Percentiles rank a stretch among this genome's conserved stretches.
Conservation (phyloP, 148 eudicot genomes). For the Rhododendron simsii region DNA sequence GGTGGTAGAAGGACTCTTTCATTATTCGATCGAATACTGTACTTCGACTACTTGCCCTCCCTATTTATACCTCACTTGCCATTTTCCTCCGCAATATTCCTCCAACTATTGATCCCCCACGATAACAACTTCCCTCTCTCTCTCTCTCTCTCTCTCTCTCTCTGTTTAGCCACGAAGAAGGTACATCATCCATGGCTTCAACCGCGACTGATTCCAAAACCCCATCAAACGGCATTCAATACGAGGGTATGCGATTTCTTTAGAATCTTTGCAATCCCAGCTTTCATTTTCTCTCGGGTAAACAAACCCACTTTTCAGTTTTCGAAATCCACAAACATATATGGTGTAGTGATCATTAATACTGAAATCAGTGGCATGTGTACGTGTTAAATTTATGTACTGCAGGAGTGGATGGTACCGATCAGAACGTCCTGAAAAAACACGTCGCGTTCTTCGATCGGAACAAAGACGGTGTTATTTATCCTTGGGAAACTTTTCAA, state of each 20-base stretch:
- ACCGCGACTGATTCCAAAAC: constrained; percentile 2
- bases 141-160: constrained; percentile 4
- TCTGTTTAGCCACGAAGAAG: not conserved
- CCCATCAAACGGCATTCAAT: not conserved
- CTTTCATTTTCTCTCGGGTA: not conserved
- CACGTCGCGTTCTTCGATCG: constrained; percentile 70
- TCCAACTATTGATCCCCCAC: not conserved
- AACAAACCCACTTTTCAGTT: not conserved
- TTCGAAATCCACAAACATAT: not conserved
- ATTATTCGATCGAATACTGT: no score
- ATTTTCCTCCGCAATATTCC: not conserved
- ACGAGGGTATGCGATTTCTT: not conserved
- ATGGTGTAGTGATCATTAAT: not conserved
- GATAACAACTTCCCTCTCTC: not conserved
- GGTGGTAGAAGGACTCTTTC: no score
- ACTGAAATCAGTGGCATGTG: not conserved
- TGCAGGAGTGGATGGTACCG: constrained; percentile 13
- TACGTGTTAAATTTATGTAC: not conserved
- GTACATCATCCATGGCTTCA: constrained; percentile 3
- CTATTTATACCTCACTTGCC: not conserved
- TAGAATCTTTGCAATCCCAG: not conserved
- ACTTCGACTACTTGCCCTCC: not conserved
- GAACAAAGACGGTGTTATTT: constrained; percentile 73
- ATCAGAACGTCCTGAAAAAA: constrained; percentile 41
- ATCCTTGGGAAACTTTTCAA: constrained; percentile 73